Conservation (phyloP, 164 flowering plant genomes). For the Amborella trichopoda region DNA sequence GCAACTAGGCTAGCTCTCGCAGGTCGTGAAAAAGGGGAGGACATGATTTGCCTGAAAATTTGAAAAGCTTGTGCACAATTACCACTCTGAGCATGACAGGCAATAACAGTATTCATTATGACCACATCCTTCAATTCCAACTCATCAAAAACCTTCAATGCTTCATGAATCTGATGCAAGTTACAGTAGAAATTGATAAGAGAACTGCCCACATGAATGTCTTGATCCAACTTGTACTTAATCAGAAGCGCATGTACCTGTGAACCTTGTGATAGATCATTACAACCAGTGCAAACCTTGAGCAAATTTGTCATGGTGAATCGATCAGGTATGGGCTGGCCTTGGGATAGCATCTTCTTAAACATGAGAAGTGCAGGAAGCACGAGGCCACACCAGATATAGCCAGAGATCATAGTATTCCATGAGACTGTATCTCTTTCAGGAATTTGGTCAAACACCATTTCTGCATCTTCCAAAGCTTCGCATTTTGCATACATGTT, state of each 20-base stretch:
- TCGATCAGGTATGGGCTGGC: conserved; percentile 5
- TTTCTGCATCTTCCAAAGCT: conserved; percentile 2
- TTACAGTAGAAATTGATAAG: conserved; percentile 9
- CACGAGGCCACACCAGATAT: neutral
- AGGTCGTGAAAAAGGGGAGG: conserved; percentile 4
- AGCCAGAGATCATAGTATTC: conserved; percentile 10
- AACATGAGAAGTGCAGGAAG: conserved; percentile 1
- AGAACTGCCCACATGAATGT: conserved; percentile 8
- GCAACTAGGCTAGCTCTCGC: conserved; percentile 10
- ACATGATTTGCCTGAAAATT: conserved; percentile 5
- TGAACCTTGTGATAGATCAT: conserved; percentile 1
- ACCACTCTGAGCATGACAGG: neutral
- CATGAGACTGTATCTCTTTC: conserved; percentile 11
- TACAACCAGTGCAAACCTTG: conserved; percentile 5
- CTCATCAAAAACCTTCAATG: conserved; percentile 8
- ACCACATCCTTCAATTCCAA: conserved; percentile 9
- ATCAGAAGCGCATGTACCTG: conserved; percentile 6
- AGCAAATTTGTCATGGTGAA: conserved; percentile 3
- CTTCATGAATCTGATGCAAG: conserved; percentile 3
- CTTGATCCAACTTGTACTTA: conserved; percentile 4
- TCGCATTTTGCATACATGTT: conserved; percentile 7
- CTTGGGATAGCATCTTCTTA: conserved; percentile 2
- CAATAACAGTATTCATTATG: conserved; percentile 10
- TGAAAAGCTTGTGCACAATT: conserved; percentile 6
- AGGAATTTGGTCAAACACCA: conserved; percentile 5